Base-by-base conservation (phyloP, 2,329 filamentous ascomycete species). In the Curvularia sp. region DNA sequence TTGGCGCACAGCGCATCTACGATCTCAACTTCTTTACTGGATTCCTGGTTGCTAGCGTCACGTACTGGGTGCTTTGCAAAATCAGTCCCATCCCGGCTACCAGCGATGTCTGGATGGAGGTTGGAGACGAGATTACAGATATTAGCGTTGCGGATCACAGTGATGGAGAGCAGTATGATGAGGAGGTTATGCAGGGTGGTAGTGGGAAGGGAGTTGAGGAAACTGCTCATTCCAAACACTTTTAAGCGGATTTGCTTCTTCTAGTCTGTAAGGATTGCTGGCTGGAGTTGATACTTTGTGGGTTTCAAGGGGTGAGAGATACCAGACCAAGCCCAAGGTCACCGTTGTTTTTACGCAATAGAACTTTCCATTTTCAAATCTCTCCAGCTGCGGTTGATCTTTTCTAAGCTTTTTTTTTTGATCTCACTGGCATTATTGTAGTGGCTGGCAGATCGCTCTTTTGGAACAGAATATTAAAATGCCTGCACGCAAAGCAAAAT, bases 21-120 rank as follows among this genome's bases (percentile, higher is more conserved):
- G 91, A 93, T 65, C 72, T 97, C 68, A 97, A 97, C 77, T 97
- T 93, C 81, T 96, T 97, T 75, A 85, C 85, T 42, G 93, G 93
- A 0, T 93, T 96, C 73, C 81, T 92, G 46, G 84, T 96, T 10
- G 85, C 91, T 0, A 80, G 81, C 0, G 72, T 63, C 0, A 78
- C 88, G 7, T 97, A 97, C 78, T 96, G 86, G 80, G 53, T 75
- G 0, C 81, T 96, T 1, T 93, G 89, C 74, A 84, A 80, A 57
- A 32, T 93, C 25, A 90, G 79, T 61, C 92, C 92, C 0, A 78
- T 97, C 0, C 89, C 90, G 0, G 92, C 89, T 1, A 88, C 84
- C 4, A 93, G 90, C 71, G 84, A 89, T 10, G 80, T 74, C 7
- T 97, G 93, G 93, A 84, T 90, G 77, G 92, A 96, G 76, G 84